Evolutionary conservation across 768 basidiomycete genomes (phyloP).

Genomic region (Pleurotus giganteus): DNA sequence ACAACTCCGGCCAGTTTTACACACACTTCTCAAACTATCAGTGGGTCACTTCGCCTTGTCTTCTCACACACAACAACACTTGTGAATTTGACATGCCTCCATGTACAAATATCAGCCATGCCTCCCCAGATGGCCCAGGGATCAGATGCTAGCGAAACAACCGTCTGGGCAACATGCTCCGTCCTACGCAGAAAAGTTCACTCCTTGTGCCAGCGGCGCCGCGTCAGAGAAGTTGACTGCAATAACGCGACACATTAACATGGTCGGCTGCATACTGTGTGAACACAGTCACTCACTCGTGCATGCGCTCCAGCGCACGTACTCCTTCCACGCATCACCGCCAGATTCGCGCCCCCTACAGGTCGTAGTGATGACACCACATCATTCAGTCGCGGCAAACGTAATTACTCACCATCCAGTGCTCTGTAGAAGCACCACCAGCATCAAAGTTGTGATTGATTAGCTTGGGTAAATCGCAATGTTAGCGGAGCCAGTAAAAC

Average conservation of each 20-base stretch:
- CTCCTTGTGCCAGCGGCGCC: slow-evolving; percentile 90
- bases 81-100: slow-evolving; percentile 9
- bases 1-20: slow-evolving; percentile 9
- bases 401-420: slow-evolving; percentile 70
- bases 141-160: slow-evolving; percentile 5
- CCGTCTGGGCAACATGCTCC: background rate
- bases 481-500: slow-evolving; percentile 19
- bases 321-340: slow-evolving; percentile 98
- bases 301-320: slow-evolving; percentile 88
- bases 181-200: slow-evolving; percentile 64
- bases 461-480: slow-evolving; percentile 12
- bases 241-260: slow-evolving; percentile 6
- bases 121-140: slow-evolving; percentile 3
- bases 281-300: slow-evolving; percentile 46
- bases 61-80: slow-evolving; percentile 4
- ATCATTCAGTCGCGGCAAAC: background rate
- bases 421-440: slow-evolving; percentile 44
- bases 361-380: slow-evolving; percentile 13
- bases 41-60: slow-evolving; percentile 2
- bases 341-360: slow-evolving; percentile 92
- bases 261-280: background rate
- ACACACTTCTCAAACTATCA: slow-evolving; percentile 8
- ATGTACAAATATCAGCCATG: slow-evolving; percentile 7
- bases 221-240: slow-evolving; percentile 86
- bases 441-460: slow-evolving; percentile 17